phyloP scores from a whole-genome alignment of 805 yeast genomes.

The Cyberlindnera samutprakarnensis region DNA sequence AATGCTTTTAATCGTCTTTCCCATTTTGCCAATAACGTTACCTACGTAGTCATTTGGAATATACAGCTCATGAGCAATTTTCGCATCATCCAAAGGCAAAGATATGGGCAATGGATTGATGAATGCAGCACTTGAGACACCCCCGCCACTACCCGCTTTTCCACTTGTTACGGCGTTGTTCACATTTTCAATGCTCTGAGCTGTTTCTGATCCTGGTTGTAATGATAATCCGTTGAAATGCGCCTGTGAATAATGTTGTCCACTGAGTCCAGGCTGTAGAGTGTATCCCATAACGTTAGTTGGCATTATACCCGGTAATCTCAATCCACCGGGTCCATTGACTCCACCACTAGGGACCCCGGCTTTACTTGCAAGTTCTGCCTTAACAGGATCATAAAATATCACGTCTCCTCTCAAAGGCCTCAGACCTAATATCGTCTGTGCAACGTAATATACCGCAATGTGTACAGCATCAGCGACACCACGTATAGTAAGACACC shows the following conservation, averaged over 20 bases:
- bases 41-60: conserved; percentile 80
- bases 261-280: no score
- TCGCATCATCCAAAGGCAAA: conserved; percentile 1
- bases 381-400: conserved; percentile 45
- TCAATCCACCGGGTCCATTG: background rate
- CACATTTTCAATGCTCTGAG: no score
- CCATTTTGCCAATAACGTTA: conserved; percentile 79
- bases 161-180: no score
- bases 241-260: no score
- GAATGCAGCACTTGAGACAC: background rate
- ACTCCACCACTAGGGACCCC: background rate
- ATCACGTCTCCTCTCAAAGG: conserved; percentile 43
- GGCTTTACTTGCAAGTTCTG: conserved; percentile 2
- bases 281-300: conserved; percentile 1
- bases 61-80: conserved; percentile 58
- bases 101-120: conserved; percentile 2
- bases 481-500: conserved; percentile 62
- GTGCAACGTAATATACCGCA: conserved; percentile 69
- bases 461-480: conserved; percentile 85
- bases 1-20: conserved; percentile 72
- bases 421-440: conserved; percentile 56
- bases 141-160: no score
- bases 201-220: no score
- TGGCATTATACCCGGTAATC: conserved; percentile 1
- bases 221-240: no score